These are phyloP conservation scores for Lactuca saligna DNA, from an alignment of 129 eudicot species.

Conservation along the genomic window DNA sequence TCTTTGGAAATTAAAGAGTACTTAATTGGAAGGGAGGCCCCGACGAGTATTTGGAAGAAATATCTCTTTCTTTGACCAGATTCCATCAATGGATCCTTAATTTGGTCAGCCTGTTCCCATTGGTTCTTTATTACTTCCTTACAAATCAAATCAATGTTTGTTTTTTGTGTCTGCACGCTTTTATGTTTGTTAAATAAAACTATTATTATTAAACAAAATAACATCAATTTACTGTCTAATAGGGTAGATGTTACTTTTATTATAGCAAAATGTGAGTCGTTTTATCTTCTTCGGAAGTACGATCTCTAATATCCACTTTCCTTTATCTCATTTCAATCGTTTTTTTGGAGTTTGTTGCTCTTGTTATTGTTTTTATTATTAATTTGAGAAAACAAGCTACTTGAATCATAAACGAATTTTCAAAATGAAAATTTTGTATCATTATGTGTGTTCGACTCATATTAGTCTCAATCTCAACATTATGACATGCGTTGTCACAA, in stretches of 20 bases:
- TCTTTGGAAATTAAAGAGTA: not conserved
- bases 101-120: slow-evolving; percentile 22
- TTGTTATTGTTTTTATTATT: not conserved
- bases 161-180: not conserved
- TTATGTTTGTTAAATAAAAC: not conserved
- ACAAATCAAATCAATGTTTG: slow-evolving; percentile 6
- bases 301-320: too few relatives aligned
- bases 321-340: too few relatives aligned
- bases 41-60: not conserved
- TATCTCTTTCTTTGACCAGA: slow-evolving; percentile 18
- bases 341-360: too few relatives aligned
- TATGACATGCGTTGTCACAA: too few relatives aligned
- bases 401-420: not conserved
- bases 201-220: not conserved
- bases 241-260: too few relatives aligned
- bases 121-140: not conserved
- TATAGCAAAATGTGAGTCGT: too few relatives aligned
- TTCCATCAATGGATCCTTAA: not conserved
- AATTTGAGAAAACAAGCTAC: not conserved
- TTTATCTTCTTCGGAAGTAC: too few relatives aligned
- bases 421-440: too few relatives aligned
- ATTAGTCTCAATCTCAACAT: too few relatives aligned
- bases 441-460: too few relatives aligned
- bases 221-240: not conserved
- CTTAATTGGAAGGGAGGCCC: not conserved